These are phyloP conservation scores for Colletotrichum echinochloae DNA, from an alignment of 2,329 filamentous ascomycete genomes.

Conservation along the genomic window DNA sequence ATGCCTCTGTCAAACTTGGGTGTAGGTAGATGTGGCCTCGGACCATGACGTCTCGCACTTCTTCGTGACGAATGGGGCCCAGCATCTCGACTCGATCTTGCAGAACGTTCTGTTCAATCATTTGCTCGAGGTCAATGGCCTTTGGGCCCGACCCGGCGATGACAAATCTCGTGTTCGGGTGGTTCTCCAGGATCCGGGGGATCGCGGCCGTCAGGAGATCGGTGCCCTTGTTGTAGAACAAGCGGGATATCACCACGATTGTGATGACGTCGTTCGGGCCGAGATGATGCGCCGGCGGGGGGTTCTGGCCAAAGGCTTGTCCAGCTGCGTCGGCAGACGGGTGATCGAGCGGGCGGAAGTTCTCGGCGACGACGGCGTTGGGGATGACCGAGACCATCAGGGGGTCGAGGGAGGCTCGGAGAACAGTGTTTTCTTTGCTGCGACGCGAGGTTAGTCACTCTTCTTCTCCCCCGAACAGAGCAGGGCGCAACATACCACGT, in stretches of 20 bases:
- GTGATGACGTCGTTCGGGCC: constrained; percentile 90
- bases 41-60: constrained; percentile 97
- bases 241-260: constrained; percentile 94
- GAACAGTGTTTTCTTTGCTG: constrained; percentile 97
- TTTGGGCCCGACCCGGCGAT: constrained; percentile 97
- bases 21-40: constrained; percentile 96
- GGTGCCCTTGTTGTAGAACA: constrained; percentile 99
- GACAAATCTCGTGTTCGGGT: constrained; percentile 95
- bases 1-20: constrained; percentile 94
- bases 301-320: constrained; percentile 55
- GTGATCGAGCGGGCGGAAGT: constrained; percentile 78
- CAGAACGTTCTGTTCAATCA: constrained; percentile 93
- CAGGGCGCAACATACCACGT: constrained; percentile 75
- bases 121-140: constrained; percentile 97
- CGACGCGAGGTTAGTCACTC: constrained; percentile 39
- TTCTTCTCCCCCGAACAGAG: rapidly evolving
- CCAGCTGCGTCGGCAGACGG: constrained; percentile 47
- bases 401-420: constrained; percentile 93
- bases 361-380: constrained; percentile 96
- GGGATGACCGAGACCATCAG: constrained; percentile 98
- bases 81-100: constrained; percentile 95
- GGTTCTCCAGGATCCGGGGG: constrained; percentile 87
- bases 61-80: constrained; percentile 92
- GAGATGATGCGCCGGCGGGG: constrained; percentile 73
- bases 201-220: constrained; percentile 97